These are phyloP conservation scores for Colletotrichum lini DNA, from an alignment of 2,329 filamentous ascomycete species.

Conservation along the genomic window DNA sequence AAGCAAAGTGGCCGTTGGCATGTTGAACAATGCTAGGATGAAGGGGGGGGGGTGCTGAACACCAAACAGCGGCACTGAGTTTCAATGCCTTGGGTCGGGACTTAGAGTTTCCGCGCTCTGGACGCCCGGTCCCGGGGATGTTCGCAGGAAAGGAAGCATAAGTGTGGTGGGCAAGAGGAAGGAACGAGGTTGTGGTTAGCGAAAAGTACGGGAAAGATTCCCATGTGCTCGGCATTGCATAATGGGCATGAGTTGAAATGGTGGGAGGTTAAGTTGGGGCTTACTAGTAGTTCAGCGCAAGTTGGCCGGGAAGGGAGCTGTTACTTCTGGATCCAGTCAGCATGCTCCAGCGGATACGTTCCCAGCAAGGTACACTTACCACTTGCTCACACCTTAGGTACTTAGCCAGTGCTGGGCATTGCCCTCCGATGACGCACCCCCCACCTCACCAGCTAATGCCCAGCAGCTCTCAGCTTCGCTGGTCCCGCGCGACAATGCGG, in stretches of 20 bases:
- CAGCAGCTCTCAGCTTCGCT: slow-evolving; percentile 17
- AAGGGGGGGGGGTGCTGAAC: slow-evolving; percentile 4
- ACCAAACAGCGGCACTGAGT: slow-evolving; percentile 17
- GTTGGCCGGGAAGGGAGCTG: slow-evolving; percentile 25
- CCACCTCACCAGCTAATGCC: slow-evolving; percentile 19
- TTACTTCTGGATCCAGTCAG: slow-evolving; percentile 9
- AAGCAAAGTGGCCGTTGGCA: slow-evolving; percentile 7
- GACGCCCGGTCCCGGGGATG: background rate
- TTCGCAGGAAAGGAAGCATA: slow-evolving; percentile 4
- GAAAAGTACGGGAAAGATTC: background rate
- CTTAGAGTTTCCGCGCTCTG: slow-evolving; percentile 40
- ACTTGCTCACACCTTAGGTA: background rate
- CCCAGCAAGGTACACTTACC: slow-evolving; percentile 1
- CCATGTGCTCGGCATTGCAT: slow-evolving; percentile 11
- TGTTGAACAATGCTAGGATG: slow-evolving; percentile 19
- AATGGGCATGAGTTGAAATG: background rate
- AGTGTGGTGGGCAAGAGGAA: too few relatives aligned
- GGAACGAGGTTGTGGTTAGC: background rate
- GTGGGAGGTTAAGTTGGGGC: slow-evolving; percentile 20
- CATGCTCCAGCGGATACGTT: background rate
- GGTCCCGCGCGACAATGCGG: slow-evolving; percentile 41
- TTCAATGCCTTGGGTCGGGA: slow-evolving; percentile 40
- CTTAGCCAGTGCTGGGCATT: background rate
- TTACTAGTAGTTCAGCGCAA: background rate
- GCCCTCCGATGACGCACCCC: slow-evolving; percentile 37